phyloP scores from a whole-genome alignment of 192 early-diverging fungal species.

The Martensiomyces pterosporus region DNA sequence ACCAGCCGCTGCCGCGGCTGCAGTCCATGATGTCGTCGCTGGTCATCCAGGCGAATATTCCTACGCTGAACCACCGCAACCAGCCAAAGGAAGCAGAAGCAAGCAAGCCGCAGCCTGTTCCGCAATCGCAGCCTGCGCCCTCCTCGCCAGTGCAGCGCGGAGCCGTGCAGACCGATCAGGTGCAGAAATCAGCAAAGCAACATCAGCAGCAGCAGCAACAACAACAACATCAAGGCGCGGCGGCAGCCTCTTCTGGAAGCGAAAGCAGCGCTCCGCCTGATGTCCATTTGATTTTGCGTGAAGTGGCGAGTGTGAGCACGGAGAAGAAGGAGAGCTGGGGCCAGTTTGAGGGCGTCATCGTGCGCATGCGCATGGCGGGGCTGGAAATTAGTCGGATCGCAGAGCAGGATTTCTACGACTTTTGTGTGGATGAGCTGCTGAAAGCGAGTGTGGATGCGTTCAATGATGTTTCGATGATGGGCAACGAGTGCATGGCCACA shows the following conservation, averaged over 20 bases:
- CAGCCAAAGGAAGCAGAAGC: background rate
- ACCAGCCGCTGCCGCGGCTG: slow-evolving; percentile 23
- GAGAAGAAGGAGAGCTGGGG: slow-evolving; percentile 44
- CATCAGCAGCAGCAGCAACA: slow-evolving; percentile 4
- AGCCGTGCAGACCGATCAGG: background rate
- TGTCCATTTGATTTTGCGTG: slow-evolving; percentile 37
- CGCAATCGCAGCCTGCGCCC: background rate
- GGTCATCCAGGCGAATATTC: slow-evolving; percentile 42
- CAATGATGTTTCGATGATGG: slow-evolving; percentile 46
- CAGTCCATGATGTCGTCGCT: slow-evolving; percentile 19
- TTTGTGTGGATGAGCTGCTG: slow-evolving; percentile 50
- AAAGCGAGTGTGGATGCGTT: slow-evolving; percentile 46
- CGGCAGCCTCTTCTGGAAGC: background rate
- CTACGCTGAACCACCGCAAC: slow-evolving; percentile 41
- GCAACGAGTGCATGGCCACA: slow-evolving; percentile 37
- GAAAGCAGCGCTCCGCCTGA: slow-evolving; percentile 6
- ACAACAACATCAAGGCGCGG: no score
- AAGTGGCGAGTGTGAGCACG: slow-evolving; percentile 49
- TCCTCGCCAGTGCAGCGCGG: no score
- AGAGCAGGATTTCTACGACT: slow-evolving; percentile 52
- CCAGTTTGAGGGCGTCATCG: slow-evolving; percentile 40
- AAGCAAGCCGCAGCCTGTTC: background rate
- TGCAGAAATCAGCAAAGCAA: background rate
- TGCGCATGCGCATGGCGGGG: slow-evolving; percentile 36
- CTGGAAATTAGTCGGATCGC: slow-evolving; percentile 49